Evolutionary conservation across 108 stramenopile species (phyloP).

Genomic region (Chaetoceros tenuissimus): DNA sequence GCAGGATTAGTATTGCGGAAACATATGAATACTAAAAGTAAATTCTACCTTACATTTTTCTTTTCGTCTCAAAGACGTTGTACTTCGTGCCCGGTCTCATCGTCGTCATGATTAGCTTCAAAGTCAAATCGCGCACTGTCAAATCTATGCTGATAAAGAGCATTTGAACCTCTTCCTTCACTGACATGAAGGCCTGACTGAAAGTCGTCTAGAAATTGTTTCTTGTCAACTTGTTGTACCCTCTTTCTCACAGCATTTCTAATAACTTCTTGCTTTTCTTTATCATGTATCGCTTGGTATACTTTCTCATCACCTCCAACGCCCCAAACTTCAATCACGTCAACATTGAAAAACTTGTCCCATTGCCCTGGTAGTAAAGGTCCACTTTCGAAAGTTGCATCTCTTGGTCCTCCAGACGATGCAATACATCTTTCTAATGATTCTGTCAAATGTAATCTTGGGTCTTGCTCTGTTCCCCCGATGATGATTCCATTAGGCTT

Average conservation of each 20-base stretch:
- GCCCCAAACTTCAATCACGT: constrained; percentile 74
- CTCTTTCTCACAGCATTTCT: constrained; percentile 38
- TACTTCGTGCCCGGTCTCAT: too few relatives aligned
- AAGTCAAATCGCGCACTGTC: background rate
- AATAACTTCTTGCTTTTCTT: constrained; percentile 36
- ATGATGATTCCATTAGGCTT: constrained; percentile 74
- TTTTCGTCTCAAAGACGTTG: too few relatives aligned
- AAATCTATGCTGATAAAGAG: background rate
- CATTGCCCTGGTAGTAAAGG: constrained; percentile 30
- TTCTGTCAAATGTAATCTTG: constrained; percentile 67
- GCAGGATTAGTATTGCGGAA: too few relatives aligned
- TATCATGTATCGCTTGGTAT: constrained; percentile 39
- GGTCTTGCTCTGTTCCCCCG: constrained; percentile 59
- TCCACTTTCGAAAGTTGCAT: constrained; percentile 69
- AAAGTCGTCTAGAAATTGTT: constrained; percentile 70
- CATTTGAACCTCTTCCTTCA: background rate
- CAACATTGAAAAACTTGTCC: constrained; percentile 42
- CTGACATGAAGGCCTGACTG: constrained; percentile 38
- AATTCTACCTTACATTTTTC: too few relatives aligned
- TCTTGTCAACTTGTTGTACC: constrained; percentile 69
- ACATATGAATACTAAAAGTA: too few relatives aligned
- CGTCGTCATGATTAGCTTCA: too few relatives aligned
- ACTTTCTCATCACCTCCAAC: constrained; percentile 61
- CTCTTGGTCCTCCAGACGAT: constrained; percentile 15
- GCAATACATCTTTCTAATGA: constrained; percentile 60